phyloP scores from a whole-genome alignment of 176 grass and related monocot species.

The Avena eriantha region DNA sequence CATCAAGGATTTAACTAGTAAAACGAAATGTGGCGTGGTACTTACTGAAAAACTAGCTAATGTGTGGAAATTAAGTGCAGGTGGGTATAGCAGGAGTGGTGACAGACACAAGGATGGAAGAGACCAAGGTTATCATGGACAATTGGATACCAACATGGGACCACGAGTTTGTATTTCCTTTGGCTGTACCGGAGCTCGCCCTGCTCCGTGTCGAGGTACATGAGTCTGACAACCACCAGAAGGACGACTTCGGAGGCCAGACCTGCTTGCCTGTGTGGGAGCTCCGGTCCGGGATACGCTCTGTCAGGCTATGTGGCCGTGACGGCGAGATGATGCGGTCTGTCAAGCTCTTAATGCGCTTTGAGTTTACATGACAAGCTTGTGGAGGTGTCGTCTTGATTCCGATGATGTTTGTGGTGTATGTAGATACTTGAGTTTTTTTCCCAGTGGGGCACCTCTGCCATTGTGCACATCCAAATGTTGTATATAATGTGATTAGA shows the following conservation, averaged over 20 bases:
- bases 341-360: slow-evolving; percentile 83
- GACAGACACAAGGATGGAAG: slow-evolving; percentile 65
- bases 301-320: slow-evolving; percentile 52
- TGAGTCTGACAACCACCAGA: slow-evolving; percentile 70
- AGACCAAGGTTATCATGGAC: slow-evolving; percentile 58
- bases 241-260: slow-evolving; percentile 81
- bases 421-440: neutral
- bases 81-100: slow-evolving; percentile 73
- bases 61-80: slow-evolving; percentile 34
- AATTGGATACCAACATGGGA: slow-evolving; percentile 86
- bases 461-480: neutral
- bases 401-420: neutral
- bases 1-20: neutral
- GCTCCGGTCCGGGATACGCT: slow-evolving; percentile 60
- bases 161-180: slow-evolving; percentile 57
- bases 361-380: slow-evolving; percentile 49
- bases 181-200: slow-evolving; percentile 74
- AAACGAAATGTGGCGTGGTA: neutral
- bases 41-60: neutral
- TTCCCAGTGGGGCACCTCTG: neutral
- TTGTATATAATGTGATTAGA: slow-evolving; percentile 15
- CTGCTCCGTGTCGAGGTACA: slow-evolving; percentile 84
- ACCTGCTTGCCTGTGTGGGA: slow-evolving; percentile 85
- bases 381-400: neutral
- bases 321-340: slow-evolving; percentile 53